Conservation (phyloP, 768 basidiomycete species). For the Suillus lakei region DNA sequence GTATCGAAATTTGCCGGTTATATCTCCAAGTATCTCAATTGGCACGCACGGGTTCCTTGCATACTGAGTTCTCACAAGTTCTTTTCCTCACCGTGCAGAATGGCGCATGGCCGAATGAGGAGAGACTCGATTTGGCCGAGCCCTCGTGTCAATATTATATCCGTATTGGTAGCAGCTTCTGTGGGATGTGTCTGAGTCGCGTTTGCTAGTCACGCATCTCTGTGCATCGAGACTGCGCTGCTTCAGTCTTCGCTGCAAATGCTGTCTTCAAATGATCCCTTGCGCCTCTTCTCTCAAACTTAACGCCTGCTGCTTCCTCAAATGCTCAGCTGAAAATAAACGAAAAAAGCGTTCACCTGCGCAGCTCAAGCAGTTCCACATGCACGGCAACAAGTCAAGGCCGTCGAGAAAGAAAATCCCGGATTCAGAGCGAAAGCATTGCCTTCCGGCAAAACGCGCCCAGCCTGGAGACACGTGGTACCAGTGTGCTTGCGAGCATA, state of each 20-base stretch:
- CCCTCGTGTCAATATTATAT: background rate
- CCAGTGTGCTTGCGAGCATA: background rate
- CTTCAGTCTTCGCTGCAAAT: background rate
- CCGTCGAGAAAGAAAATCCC: background rate
- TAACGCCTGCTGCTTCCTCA: background rate
- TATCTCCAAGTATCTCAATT: background rate
- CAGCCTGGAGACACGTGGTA: background rate
- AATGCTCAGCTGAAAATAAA: background rate
- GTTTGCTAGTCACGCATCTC: background rate
- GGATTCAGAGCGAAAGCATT: background rate
- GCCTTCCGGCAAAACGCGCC: background rate
- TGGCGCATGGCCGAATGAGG: background rate
- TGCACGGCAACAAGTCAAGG: background rate
- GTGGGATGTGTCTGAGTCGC: background rate
- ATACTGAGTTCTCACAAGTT: background rate
- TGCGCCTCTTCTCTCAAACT: background rate
- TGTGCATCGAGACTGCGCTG: background rate
- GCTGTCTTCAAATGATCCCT: background rate
- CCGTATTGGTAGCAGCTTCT: background rate
- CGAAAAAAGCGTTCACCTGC: background rate
- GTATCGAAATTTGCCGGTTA: background rate
- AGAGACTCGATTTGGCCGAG: background rate
- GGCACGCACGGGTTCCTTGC: background rate
- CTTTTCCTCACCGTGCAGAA: background rate
- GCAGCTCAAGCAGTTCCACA: background rate